phyloP scores from a whole-genome alignment of 2,329 filamentous ascomycete species.

The Chrysosporium keratinophilum region DNA sequence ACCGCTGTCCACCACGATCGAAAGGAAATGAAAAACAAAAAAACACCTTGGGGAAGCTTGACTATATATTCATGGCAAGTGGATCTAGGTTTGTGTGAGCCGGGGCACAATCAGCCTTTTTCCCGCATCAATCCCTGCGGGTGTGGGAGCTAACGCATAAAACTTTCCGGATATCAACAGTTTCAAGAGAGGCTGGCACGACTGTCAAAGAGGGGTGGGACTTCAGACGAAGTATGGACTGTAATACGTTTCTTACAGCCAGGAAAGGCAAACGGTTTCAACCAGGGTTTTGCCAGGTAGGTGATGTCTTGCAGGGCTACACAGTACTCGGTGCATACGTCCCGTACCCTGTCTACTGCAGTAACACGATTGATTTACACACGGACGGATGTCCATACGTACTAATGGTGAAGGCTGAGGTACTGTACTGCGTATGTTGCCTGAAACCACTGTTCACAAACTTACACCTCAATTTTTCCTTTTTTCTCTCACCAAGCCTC shows the following conservation, averaged over 20 bases:
- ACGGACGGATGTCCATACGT: background rate
- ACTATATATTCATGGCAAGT: constrained; percentile 4
- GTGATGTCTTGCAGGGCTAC: background rate
- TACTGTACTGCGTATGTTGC: too few relatives aligned
- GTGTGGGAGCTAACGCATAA: background rate
- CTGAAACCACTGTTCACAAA: too few relatives aligned
- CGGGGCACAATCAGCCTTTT: constrained; percentile 5
- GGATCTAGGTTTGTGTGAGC: background rate
- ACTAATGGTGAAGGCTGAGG: background rate
- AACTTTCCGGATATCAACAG: background rate
- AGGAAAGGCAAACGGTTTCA: background rate
- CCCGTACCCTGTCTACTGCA: background rate
- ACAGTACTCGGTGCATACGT: background rate
- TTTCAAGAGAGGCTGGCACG: background rate
- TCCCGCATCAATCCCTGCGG: constrained; percentile 6
- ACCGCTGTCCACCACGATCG: background rate
- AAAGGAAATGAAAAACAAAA: background rate
- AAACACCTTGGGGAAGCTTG: constrained; percentile 2
- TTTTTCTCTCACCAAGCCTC: too few relatives aligned
- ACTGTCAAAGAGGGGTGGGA: constrained; percentile 6
- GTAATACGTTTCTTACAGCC: background rate
- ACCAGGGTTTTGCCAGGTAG: background rate
- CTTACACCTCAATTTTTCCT: too few relatives aligned
- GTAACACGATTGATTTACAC: too few relatives aligned
- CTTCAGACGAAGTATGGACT: background rate